Evolutionary conservation across 345 rosid species (phyloP), one percentile per base, ranked within the genome.

Genomic region (Eucalyptus regnans): DNA sequence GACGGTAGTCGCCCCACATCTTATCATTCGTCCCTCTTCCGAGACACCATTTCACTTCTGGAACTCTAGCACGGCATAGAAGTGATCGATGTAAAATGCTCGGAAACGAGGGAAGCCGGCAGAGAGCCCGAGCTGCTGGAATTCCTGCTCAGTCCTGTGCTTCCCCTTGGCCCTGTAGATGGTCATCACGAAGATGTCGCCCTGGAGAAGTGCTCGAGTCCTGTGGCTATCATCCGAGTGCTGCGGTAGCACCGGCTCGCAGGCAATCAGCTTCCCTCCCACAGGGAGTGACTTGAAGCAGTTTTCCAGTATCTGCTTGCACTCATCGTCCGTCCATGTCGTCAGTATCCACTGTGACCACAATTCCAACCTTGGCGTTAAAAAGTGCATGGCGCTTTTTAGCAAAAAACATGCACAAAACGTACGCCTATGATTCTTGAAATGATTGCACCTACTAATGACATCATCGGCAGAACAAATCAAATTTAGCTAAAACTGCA

Each of bases 181-280:
- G 25, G 99, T 96, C 98, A 97, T 96, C 51, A 94, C 95, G 49
- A 96, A 96, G 54, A 97, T 94, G 91, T 97, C 99, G 0, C 95
- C 97, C 93, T 93, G 95, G 6, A 97, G 92, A 31, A 97, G 94
- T 23, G 99, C 97, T 5, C 98, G 94, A 4, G 97, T 96, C 89
- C 99, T 81, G 52, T 94, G 95, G 87, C 97, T 95, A 25, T 96
- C 95, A 62, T 96, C 97, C 0, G 99, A 92, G 86, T 94, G 90
- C 68, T 93, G 89, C 0, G 99, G 99, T 92, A 96, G 80, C 87
- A 96, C 94, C 1, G 99, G 96, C 91, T 96, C 99, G 14, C 97
- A 96, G 4, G 97, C 99, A 5, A 97, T 95, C 90, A 97, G 88
- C 90, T 96, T 97, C 50, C 99, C 99, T 76, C 97, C 99, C 3